Evolutionary conservation across 139 green algal species (phyloP), one percentile per base, ranked within the genome.

Genomic region (Diplosphaera chodatii): DNA sequence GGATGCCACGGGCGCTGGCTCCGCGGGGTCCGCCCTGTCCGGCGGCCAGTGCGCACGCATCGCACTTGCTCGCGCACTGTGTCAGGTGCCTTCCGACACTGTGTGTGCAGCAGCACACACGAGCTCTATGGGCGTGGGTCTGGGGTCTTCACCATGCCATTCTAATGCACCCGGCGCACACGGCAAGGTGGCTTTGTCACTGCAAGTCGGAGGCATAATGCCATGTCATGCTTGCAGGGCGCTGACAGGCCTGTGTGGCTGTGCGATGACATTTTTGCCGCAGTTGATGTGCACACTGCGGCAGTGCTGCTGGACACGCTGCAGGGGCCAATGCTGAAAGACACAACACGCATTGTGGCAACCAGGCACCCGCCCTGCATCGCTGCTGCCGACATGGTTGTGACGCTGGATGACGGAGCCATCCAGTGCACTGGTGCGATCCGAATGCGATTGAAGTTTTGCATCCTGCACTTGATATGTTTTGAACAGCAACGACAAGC

Each of bases 21-120:
- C 89, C 40, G 30, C 77, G 6, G 90, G 90, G 1, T 66, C 68
- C 34, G 79, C 65, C 22, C 76, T 90, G 27, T 82, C 71, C 21
- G 85, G 85, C 8, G 82, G 86, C 16, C 86, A 91, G 77, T 67
- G 74, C 1, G 82, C 79, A 4, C 78, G 88, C 21, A 30, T 91
- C 33, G 77, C 75, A 0, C 76, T 91, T 10, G 90, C 90, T 0
- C 73, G 90, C 0, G 89, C 86, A 1, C 69, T 96, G 25, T 96
- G 94, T 77, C 71, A 83, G 37, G 65, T 78, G 30, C 32, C 31
- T 6, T n/a, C n/a, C n/a, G n/a, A n/a, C n/a, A n/a, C n/a, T n/a
- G n/a, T n/a, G n/a, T n/a, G n/a, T n/a, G n/a, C n/a, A n/a, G n/a
- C n/a, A n/a, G n/a, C n/a, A n/a, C n/a, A n/a, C n/a, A n/a, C n/a